Evolutionary conservation across 116 monocot species (phyloP).

Genomic region (Trichopus zeylanicus): DNA sequence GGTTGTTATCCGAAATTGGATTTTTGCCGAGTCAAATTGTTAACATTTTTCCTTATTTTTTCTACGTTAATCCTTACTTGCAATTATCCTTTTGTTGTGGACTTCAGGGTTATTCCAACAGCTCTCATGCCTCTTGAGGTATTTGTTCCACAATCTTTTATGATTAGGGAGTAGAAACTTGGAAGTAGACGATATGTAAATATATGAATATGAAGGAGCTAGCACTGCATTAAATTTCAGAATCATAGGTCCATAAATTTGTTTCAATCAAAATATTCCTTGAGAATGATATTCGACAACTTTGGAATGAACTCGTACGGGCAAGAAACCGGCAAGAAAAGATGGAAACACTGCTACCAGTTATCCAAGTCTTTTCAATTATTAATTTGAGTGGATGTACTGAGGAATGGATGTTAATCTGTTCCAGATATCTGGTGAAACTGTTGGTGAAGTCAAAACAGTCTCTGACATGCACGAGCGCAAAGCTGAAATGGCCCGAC

Average conservation of each 20-base stretch:
- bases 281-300: neutral
- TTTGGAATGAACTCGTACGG: no score
- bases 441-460: slow-evolving; percentile 64
- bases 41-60: neutral
- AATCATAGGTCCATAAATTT: neutral
- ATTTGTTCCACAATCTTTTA: neutral
- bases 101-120: slow-evolving; percentile 70
- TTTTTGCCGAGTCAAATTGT: no score
- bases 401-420: neutral
- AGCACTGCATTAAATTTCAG: neutral
- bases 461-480: slow-evolving; percentile 90
- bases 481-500: slow-evolving; percentile 87
- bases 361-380: neutral
- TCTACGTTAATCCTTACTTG: neutral
- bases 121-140: slow-evolving; percentile 90
- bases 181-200: no score
- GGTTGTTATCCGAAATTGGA: slow-evolving; percentile 4
- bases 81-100: neutral
- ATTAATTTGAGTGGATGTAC: neutral
- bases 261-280: neutral
- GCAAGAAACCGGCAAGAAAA: no score
- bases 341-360: no score
- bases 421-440: slow-evolving; percentile 66
- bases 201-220: neutral
- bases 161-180: no score